Evolutionary conservation across 805 yeast genomes (phyloP).

Genomic region (Debaryomyces hansenii): DNA sequence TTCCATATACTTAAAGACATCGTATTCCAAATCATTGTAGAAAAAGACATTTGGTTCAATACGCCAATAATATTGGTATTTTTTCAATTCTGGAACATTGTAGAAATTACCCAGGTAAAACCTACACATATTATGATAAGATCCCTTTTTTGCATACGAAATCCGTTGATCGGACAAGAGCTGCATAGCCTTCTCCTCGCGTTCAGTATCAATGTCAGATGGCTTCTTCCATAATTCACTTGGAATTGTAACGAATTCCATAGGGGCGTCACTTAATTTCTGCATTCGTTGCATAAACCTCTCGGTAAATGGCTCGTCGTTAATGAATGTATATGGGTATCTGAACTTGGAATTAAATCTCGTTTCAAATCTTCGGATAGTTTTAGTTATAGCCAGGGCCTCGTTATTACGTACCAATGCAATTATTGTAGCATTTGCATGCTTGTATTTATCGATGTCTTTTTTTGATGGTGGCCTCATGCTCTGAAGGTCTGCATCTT

Average conservation of each 20-base stretch:
- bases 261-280: constrained; percentile 28
- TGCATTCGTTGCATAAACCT: constrained; percentile 50
- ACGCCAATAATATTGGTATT: constrained; percentile 77
- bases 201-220: constrained; percentile 46
- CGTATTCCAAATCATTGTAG: constrained; percentile 70
- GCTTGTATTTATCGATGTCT: constrained; percentile 24
- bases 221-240: constrained; percentile 61
- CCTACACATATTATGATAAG: constrained; percentile 86
- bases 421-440: constrained; percentile 76
- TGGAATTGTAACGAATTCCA: constrained; percentile 43
- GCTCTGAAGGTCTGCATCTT: constrained; percentile 29
- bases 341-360: constrained; percentile 67
- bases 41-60: constrained; percentile 73
- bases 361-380: constrained; percentile 62
- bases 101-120: constrained; percentile 68
- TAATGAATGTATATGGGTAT: constrained; percentile 80
- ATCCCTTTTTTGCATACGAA: constrained; percentile 59
- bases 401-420: constrained; percentile 75
- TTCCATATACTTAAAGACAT: constrained; percentile 72
- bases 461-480: constrained; percentile 25
- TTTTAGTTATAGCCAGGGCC: constrained; percentile 41
- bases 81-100: constrained; percentile 58
- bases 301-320: constrained; percentile 65
- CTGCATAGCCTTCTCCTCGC: constrained; percentile 41
- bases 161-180: constrained; percentile 42